These are phyloP conservation scores for Orbilia blumenaviensis DNA, from an alignment of 2,329 filamentous ascomycete species.

Conservation along the genomic window DNA sequence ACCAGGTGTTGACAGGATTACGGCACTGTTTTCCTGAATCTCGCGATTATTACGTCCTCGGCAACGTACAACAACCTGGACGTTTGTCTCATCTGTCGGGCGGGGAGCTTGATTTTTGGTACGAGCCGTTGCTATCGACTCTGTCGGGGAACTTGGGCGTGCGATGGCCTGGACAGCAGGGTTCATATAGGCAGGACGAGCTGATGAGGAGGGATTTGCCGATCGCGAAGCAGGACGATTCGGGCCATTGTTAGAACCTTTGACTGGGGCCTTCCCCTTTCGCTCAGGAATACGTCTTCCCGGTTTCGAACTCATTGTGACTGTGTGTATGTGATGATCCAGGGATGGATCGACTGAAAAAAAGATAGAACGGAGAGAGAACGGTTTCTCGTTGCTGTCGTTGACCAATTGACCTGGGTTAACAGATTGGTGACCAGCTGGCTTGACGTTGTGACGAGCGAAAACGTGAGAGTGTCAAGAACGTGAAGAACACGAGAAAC, in stretches of 20 bases:
- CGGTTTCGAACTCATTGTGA: constrained; percentile 33
- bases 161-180: constrained; percentile 41
- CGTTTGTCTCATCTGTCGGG: constrained; percentile 85
- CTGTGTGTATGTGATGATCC: constrained; percentile 9
- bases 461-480: background rate
- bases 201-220: constrained; percentile 6
- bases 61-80: constrained; percentile 95
- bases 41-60: constrained; percentile 92
- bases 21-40: constrained; percentile 90
- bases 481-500: background rate
- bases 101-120: constrained; percentile 61
- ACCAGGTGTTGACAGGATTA: constrained; percentile 81
- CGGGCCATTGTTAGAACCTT: background rate
- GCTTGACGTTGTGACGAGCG: background rate
- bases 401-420: background rate
- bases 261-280: constrained; percentile 15
- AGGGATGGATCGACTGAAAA: constrained; percentile 34
- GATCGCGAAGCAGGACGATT: constrained; percentile 26
- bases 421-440: background rate
- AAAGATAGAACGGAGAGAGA: too few relatives aligned
- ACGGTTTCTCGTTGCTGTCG: background rate
- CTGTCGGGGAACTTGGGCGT: constrained; percentile 74
- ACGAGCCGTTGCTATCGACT: constrained; percentile 69
- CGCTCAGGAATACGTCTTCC: constrained; percentile 25
- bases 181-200: constrained; percentile 49